A percentile compares a stretch with the other conserved stretches of the same genome.
Evolutionary conservation across 2,329 filamentous ascomycete species (phyloP).

Genomic region (Ophiosphaerella korrae): DNA sequence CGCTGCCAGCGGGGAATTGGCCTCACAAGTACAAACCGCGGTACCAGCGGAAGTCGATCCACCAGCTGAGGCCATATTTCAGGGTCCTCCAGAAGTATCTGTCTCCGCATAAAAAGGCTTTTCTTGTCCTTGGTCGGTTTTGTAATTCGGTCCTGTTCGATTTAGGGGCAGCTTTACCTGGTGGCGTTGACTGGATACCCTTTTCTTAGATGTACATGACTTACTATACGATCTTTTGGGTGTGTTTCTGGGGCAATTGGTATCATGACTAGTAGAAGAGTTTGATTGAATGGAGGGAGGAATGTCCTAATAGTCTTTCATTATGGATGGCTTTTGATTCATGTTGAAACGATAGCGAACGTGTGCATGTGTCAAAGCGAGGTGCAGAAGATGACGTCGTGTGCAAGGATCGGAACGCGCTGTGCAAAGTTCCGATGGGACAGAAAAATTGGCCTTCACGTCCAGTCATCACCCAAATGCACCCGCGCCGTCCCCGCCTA

Average conservation of each 20-base stretch:
- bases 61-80: constrained; percentile 25
- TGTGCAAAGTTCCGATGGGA: constrained; percentile 27
- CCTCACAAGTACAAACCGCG: constrained; percentile 26
- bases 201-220: constrained; percentile 26
- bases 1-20: constrained; percentile 33
- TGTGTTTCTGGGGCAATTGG: constrained; percentile 17
- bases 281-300: constrained; percentile 2
- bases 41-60: constrained; percentile 23
- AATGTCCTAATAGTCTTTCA: too few relatives aligned
- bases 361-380: neutral
- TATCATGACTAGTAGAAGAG: constrained; percentile 18
- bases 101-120: constrained; percentile 27
- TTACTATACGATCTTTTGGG: constrained; percentile 12
- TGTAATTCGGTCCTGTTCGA: constrained; percentile 12
- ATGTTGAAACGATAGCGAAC: too few relatives aligned
- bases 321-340: too few relatives aligned
- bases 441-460: constrained; percentile 32
- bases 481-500: constrained; percentile 33
- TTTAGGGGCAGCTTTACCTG: constrained; percentile 20
- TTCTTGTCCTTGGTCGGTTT: constrained; percentile 4
- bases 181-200: constrained; percentile 44
- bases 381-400: constrained; percentile 28
- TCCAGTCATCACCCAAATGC: constrained; percentile 40
- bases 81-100: constrained; percentile 25
- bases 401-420: constrained; percentile 27